phyloP scores from a whole-genome alignment of 1,139 yeast genomes.

The Wickerhamiella infanticola region DNA sequence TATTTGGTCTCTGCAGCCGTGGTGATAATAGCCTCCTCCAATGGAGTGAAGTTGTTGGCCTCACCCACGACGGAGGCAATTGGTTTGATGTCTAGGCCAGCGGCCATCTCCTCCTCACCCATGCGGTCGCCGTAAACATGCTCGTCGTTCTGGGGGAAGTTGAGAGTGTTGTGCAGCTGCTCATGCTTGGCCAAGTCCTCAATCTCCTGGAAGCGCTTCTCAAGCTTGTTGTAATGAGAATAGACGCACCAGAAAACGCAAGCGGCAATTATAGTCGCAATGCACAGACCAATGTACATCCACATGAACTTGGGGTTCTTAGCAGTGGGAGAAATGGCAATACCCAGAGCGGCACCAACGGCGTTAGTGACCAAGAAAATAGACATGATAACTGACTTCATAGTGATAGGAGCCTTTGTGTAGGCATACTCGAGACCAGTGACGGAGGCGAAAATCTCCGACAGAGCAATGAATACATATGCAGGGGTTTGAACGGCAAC shows the following conservation, averaged over 20 bases:
- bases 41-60: neutral
- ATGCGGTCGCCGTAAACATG: neutral
- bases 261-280: slow-evolving; percentile 46
- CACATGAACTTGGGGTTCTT: slow-evolving; percentile 54
- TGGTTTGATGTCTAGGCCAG: neutral
- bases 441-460: slow-evolving; percentile 51
- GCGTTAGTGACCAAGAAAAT: slow-evolving; percentile 48
- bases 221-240: slow-evolving; percentile 39
- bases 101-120: neutral
- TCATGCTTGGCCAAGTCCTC: slow-evolving; percentile 28
- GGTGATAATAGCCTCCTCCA: neutral
- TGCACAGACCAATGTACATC: slow-evolving; percentile 49
- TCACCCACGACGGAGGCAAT: neutral
- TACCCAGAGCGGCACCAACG: slow-evolving; percentile 56
- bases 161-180: neutral
- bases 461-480: slow-evolving; percentile 42
- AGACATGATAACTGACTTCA: slow-evolving; percentile 55
- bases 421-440: slow-evolving; percentile 58
- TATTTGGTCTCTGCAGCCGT: neutral
- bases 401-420: slow-evolving; percentile 49
- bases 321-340: slow-evolving; percentile 52
- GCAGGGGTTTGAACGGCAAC: slow-evolving; percentile 53
- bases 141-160: neutral
- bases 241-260: slow-evolving; percentile 45
- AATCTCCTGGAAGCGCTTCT: slow-evolving; percentile 45